Evolutionary conservation across 768 basidiomycete species (phyloP), one percentile per base, ranked within the genome.

Genomic region (Chiua virens): DNA sequence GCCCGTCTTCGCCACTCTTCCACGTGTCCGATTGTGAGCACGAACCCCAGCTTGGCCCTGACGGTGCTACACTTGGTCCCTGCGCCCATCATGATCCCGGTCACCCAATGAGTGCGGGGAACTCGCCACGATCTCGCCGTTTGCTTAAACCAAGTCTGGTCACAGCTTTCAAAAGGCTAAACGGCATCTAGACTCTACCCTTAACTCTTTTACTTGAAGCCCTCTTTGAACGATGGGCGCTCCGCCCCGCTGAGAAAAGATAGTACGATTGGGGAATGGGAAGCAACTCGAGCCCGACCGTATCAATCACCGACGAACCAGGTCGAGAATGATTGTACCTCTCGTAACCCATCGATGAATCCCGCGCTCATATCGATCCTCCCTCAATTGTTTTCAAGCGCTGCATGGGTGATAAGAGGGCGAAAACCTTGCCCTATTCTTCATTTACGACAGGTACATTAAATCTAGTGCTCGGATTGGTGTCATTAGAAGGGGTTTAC

Each of bases 381-480:
- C 74, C 77, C 8, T 14, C 41, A 76, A 83, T 73, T 82, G 83
- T 44, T 76, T 79, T 74, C 77, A 5, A 30, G 39, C 37, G 41
- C 45, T 41, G 21, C 43, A 38, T 30, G 35, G 57, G 50, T 44
- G 46, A 50, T 59, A 65, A 32, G 47, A 61, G 49, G 32, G 52
- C 48, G n/a, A 32, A 30, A 41, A n/a, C 25, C 28, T 32, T 32
- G 32, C 20, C 36, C 5, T 20, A 37, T 23, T 21, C 44, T 47
- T n/a, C 15, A 40, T 30, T 47, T 42, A 44, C 37, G 32, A 30
- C n/a, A 64, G 62, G 56, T 50, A 63, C 62, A 59, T 50, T 45
- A 52, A 48, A 18, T 42, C 32, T 13, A 30, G 10, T 30, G 30
- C 11, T 30, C 11, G 10, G 45, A 40, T n/a, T 34, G 28, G 40